These are phyloP conservation scores for Hordeum marinum DNA, from an alignment of 176 grass and related monocot species.

Conservation along the genomic window DNA sequence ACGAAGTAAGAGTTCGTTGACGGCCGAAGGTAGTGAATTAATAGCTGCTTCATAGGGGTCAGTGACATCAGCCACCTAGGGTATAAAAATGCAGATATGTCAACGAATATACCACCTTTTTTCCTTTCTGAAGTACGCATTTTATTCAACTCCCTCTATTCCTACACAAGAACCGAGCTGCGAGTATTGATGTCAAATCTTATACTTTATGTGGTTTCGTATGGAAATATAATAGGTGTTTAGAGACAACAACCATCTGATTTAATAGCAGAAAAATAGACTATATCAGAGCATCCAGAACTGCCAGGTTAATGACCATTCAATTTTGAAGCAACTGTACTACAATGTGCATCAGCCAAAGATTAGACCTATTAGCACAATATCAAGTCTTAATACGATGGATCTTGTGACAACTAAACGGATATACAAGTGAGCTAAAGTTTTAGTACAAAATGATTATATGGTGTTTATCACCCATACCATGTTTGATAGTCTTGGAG, in stretches of 20 bases:
- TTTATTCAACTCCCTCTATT: slow-evolving; percentile 12
- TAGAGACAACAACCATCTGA: not conserved
- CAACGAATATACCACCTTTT: not conserved
- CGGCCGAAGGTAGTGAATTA: slow-evolving; percentile 56
- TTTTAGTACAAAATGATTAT: not conserved
- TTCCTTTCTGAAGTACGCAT: slow-evolving; percentile 9
- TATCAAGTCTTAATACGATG: not conserved
- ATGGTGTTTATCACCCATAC: slow-evolving; percentile 32
- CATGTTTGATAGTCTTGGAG: slow-evolving; percentile 40
- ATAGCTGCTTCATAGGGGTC: slow-evolving; percentile 80
- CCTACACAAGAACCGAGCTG: not conserved
- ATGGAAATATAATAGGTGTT: not conserved
- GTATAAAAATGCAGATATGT: slow-evolving; percentile 10
- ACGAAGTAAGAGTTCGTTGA: slow-evolving; percentile 58
- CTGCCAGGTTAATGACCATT: slow-evolving; percentile 6
- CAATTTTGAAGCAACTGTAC: slow-evolving; percentile 5
- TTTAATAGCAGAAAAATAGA: not conserved
- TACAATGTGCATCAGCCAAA: not conserved
- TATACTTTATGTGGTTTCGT: not conserved
- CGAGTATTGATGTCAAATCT: not conserved
- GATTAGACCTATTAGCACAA: not conserved
- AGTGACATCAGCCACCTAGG: slow-evolving; percentile 33
- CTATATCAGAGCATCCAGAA: not conserved
- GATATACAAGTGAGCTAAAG: not conserved
- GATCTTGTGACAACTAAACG: not conserved